These are phyloP conservation scores for Coemansia sp. DNA, from an alignment of 192 early-diverging fungal species.

Conservation along the genomic window DNA sequence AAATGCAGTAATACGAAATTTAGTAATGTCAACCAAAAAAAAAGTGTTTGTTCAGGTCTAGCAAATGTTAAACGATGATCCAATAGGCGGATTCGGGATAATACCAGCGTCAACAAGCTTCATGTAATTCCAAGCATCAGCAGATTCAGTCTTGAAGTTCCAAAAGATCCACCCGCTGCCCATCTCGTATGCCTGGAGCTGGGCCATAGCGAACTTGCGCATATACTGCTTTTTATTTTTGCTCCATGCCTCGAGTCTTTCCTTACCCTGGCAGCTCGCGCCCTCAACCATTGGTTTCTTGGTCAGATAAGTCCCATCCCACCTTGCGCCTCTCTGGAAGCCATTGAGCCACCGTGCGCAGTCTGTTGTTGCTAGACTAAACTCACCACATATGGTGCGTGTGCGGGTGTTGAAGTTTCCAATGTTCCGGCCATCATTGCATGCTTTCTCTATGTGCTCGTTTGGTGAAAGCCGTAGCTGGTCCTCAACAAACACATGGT, in stretches of 20 bases:
- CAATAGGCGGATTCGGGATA: slow-evolving; percentile 43
- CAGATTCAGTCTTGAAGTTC: slow-evolving; percentile 59
- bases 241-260: slow-evolving; percentile 39
- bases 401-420: slow-evolving; percentile 30
- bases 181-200: slow-evolving; percentile 64
- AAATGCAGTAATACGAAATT: background rate
- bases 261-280: slow-evolving; percentile 24
- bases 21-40: background rate
- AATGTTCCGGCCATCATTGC: slow-evolving; percentile 33
- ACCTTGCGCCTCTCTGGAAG: slow-evolving; percentile 58
- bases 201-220: slow-evolving; percentile 56
- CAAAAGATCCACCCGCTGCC: slow-evolving; percentile 61
- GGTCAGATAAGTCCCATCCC: slow-evolving; percentile 61
- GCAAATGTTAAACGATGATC: slow-evolving; percentile 23
- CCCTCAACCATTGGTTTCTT: slow-evolving; percentile 5
- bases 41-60: background rate
- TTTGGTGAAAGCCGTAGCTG: slow-evolving; percentile 21
- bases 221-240: slow-evolving; percentile 53
- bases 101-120: slow-evolving; percentile 40
- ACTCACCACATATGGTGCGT: slow-evolving; percentile 70
- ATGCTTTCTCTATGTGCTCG: slow-evolving; percentile 36
- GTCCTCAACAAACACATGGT: slow-evolving; percentile 51
- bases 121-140: slow-evolving; percentile 58
- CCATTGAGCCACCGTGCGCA: slow-evolving; percentile 74
- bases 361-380: slow-evolving; percentile 69